Evolutionary conservation across 176 grass and related monocot species (phyloP).

Genomic region (Lolium rigidum): DNA sequence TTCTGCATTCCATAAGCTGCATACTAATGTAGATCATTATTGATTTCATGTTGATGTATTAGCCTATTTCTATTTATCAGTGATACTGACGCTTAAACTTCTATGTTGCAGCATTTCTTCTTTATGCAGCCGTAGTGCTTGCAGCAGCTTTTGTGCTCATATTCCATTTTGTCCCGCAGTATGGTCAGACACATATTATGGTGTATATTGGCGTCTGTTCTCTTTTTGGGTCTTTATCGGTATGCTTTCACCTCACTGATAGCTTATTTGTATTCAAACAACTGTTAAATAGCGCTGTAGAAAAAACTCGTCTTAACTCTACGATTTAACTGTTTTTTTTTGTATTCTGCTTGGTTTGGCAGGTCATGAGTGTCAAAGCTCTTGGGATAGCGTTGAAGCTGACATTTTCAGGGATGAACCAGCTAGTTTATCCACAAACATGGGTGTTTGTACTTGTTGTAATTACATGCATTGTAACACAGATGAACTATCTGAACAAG

Average conservation of each 20-base stretch:
- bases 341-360: conserved; percentile 38
- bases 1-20: background rate
- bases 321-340: conserved; percentile 15
- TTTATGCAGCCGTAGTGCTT: conserved; percentile 67
- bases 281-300: conserved; percentile 1
- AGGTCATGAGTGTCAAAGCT: conserved; percentile 99
- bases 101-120: conserved; percentile 66
- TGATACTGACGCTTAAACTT: conserved; percentile 37
- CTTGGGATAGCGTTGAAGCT: conserved; percentile 96
- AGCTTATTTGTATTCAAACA: conserved; percentile 19
- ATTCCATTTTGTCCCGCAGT: conserved; percentile 77
- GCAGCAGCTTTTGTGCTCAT: conserved; percentile 75
- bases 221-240: conserved; percentile 85
- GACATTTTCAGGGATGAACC: conserved; percentile 97
- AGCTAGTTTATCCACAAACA: conserved; percentile 90
- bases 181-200: conserved; percentile 86
- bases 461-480: conserved; percentile 74
- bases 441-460: conserved; percentile 91
- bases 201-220: conserved; percentile 87
- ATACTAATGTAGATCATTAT: background rate
- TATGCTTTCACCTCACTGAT: conserved; percentile 44
- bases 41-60: background rate
- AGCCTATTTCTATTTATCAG: background rate
- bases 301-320: background rate
- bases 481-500: conserved; percentile 99